Evolutionary conservation across 257 asterid species (phyloP).

Genomic region (Solanum ossicruentum): DNA sequence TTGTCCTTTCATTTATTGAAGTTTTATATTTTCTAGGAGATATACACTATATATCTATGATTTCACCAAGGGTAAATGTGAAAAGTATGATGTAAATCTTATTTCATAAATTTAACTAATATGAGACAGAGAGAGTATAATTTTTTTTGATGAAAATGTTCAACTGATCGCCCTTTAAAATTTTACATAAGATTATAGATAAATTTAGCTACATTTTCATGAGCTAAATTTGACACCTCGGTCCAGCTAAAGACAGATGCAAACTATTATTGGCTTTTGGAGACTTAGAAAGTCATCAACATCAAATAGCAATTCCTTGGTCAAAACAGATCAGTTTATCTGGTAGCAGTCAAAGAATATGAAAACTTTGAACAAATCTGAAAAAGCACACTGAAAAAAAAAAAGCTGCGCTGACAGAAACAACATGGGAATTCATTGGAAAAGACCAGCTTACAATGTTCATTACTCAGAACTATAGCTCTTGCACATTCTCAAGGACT

Average conservation of each 20-base stretch:
- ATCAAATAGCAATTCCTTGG: neutral
- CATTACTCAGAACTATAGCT: neutral
- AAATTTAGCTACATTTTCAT: neutral
- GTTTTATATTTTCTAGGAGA: too few relatives aligned
- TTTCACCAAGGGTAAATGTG: too few relatives aligned
- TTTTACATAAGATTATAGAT: neutral
- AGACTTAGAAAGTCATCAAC: neutral
- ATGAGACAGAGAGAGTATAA: too few relatives aligned
- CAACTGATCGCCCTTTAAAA: neutral
- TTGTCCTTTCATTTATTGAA: too few relatives aligned
- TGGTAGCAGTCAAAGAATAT: neutral
- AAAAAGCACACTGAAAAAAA: neutral
- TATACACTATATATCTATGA: too few relatives aligned
- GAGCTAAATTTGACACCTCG: neutral
- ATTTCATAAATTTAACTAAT: too few relatives aligned
- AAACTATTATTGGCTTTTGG: neutral
- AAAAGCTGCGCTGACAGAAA: neutral
- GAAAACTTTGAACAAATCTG: neutral
- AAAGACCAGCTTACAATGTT: neutral
- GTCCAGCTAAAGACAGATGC: neutral
- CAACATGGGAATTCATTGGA: neutral
- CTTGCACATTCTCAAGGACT: neutral
- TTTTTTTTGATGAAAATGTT: too few relatives aligned
- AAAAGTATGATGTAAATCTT: too few relatives aligned
- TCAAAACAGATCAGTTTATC: neutral